Evolutionary conservation across 1,139 yeast genomes (phyloP).

Genomic region (Arxiozyma slooffiae): DNA sequence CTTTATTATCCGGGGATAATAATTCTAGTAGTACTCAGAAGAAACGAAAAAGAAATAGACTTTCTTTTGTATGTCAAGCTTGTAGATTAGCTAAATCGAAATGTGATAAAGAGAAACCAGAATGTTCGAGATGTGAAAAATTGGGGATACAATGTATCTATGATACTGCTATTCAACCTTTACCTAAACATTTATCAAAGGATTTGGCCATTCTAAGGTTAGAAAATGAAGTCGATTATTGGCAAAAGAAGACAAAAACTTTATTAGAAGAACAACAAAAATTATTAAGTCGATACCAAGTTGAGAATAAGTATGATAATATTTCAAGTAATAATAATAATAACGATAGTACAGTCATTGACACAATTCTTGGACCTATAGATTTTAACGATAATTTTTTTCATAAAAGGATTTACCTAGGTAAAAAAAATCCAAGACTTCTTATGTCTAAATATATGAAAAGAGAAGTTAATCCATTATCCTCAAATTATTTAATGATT

Average conservation of each 20-base stretch:
- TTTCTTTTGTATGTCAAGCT: slow-evolving; percentile 29
- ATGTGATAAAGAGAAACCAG: slow-evolving; percentile 30
- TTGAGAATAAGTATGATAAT: neutral
- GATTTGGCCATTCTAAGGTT: slow-evolving; percentile 26
- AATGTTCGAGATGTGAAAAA: slow-evolving; percentile 26
- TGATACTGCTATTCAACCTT: slow-evolving; percentile 26
- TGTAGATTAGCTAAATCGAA: slow-evolving; percentile 29
- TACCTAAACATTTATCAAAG: slow-evolving; percentile 29
- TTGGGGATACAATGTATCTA: slow-evolving; percentile 24
- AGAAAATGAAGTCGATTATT: slow-evolving; percentile 26
- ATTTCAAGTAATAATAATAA: too few species aligned
- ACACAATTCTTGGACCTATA: neutral
- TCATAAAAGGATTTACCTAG: slow-evolving; percentile 15
- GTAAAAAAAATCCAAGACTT: slow-evolving; percentile 21
- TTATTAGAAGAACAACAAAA: slow-evolving; percentile 9
- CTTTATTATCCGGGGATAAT: neutral
- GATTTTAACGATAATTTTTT: slow-evolving; percentile 9
- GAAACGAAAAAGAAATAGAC: slow-evolving; percentile 22
- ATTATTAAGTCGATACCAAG: neutral
- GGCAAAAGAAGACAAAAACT: slow-evolving; percentile 24
- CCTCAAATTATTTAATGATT: slow-evolving; percentile 25
- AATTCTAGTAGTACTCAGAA: neutral
- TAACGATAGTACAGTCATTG: too few species aligned
- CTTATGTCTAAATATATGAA: slow-evolving; percentile 24
- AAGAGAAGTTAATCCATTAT: slow-evolving; percentile 27